Conservation (phyloP, 163 green algal species). For the Scenedesmus sp. region DNA sequence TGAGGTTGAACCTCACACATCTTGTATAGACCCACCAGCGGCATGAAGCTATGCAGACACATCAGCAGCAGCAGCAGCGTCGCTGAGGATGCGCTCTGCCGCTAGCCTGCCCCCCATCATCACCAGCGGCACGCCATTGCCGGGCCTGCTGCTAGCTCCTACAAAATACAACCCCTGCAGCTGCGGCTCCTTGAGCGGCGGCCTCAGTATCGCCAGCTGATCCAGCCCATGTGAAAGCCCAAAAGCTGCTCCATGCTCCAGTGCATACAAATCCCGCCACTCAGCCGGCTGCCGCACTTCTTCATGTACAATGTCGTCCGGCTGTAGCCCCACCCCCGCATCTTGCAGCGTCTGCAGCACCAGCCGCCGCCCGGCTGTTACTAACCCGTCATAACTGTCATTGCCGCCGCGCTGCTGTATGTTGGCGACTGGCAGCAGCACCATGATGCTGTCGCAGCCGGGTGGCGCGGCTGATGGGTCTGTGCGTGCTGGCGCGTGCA, state of each 20-base stretch:
- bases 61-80: not conserved
- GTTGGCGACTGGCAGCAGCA: conserved; percentile 90
- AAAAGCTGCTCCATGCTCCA: conserved; percentile 89
- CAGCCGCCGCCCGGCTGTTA: conserved; percentile 61
- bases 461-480: conserved; percentile 79
- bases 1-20: too few relatives aligned
- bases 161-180: conserved; percentile 83
- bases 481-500: conserved; percentile 79
- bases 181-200: conserved; percentile 62
- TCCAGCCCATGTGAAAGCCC: conserved; percentile 84
- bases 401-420: conserved; percentile 66
- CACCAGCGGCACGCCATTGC: conserved; percentile 90
- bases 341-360: conserved; percentile 21
- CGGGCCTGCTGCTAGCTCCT: conserved; percentile 82
- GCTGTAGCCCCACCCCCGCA: not conserved
- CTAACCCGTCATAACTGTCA: conserved; percentile 65
- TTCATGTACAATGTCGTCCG: conserved; percentile 2
- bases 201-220: conserved; percentile 86
- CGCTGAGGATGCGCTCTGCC: conserved; percentile 29
- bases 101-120: conserved; percentile 65
- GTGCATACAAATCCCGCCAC: conserved; percentile 66
- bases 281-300: conserved; percentile 10
- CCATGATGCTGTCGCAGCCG: conserved; percentile 83
- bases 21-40: too few relatives aligned
- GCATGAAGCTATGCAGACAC: not conserved